These are phyloP conservation scores for Sutorius australiensis DNA, from an alignment of 768 basidiomycete species.

Conservation along the genomic window DNA sequence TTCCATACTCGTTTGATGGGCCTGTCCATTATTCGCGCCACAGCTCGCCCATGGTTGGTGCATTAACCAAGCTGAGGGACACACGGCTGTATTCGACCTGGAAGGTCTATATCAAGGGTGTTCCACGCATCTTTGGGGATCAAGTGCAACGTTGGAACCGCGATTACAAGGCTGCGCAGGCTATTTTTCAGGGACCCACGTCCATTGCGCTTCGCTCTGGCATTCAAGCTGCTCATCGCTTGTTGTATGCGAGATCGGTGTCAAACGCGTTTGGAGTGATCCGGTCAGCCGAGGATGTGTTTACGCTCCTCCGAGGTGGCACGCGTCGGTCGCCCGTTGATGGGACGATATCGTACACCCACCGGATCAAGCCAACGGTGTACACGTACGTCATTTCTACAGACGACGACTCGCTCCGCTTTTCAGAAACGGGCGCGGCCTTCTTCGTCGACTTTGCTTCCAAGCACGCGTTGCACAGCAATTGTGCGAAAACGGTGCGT, in stretches of 20 bases:
- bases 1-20: constrained; percentile 67
- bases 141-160: constrained; percentile 62
- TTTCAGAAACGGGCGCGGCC: constrained; percentile 83
- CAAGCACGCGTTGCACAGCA: constrained; percentile 82
- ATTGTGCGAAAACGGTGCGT: constrained; percentile 62
- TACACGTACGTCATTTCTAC: constrained; percentile 83
- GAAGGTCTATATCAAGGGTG: constrained; percentile 64
- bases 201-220: constrained; percentile 61
- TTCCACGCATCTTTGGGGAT: constrained; percentile 58
- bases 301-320: constrained; percentile 50
- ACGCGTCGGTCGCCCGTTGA: constrained; percentile 10
- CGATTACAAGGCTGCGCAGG: constrained; percentile 65
- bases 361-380: constrained; percentile 72
- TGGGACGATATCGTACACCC: constrained; percentile 19
- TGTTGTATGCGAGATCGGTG: constrained; percentile 69
- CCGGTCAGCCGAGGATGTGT: constrained; percentile 43
- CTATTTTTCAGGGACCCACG: constrained; percentile 61
- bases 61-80: constrained; percentile 57
- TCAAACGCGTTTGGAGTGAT: constrained; percentile 62
- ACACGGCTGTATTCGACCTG: constrained; percentile 72
- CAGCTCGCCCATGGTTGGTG: constrained; percentile 66
- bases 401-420: constrained; percentile 73
- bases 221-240: constrained; percentile 67
- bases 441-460: constrained; percentile 86
- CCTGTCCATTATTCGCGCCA: constrained; percentile 71